Evolutionary conservation across 192 early-diverging fungal species (phyloP), one percentile per base, ranked within the genome.

Genomic region (Geosiphon pyriformis): DNA sequence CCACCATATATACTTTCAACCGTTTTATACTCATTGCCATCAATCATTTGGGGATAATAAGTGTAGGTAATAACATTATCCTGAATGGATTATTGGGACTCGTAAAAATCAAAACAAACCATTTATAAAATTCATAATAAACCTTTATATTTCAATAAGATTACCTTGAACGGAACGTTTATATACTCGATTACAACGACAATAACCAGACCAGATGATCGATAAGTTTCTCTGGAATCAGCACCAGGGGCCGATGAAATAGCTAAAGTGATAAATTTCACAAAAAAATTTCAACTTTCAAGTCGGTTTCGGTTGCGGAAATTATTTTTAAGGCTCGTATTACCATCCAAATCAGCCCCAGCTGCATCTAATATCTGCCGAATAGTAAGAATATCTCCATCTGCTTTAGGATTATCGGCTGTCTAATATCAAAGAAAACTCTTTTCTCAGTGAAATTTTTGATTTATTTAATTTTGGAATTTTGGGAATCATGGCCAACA

Each of bases 161-260:
- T 2, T 49, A 62, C 60, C 60, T 42, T 66, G 15, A 55, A 55
- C 8, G 22, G n/a, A 37, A 55, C 64, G 48, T 66, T 66, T 3
- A 61, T 58, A 47, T 78, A 78, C 46, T 78, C 70, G 26, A 78
- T 78, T 7, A 74, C 72, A 11, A 78, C 69, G 29, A 74, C 74
- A 3, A 78, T 71, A 2, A 78, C 76, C 0, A 78, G 57, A 3
- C 76, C 76, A 1, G 73, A 70, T 4, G 67, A 63, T 48, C 76
- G 58, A 29, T 72, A 69, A 15, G 65, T 68, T 51, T 78, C 76
- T n/a, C n/a, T n/a, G n/a, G n/a, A n/a, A 27, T 1, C n/a, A 42
- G 64, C 52, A 26, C 52, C 52, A 42, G 52, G 52, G 17, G 64
- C 64, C n/a, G 52, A 23, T 26, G 64, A 66, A 12, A 23, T 30